A percentile compares a stretch with the other conserved stretches of the same genome.
These are phyloP conservation scores for Colletotrichum magnum DNA, from an alignment of 2,329 filamentous ascomycete genomes.

Conservation along the genomic window DNA sequence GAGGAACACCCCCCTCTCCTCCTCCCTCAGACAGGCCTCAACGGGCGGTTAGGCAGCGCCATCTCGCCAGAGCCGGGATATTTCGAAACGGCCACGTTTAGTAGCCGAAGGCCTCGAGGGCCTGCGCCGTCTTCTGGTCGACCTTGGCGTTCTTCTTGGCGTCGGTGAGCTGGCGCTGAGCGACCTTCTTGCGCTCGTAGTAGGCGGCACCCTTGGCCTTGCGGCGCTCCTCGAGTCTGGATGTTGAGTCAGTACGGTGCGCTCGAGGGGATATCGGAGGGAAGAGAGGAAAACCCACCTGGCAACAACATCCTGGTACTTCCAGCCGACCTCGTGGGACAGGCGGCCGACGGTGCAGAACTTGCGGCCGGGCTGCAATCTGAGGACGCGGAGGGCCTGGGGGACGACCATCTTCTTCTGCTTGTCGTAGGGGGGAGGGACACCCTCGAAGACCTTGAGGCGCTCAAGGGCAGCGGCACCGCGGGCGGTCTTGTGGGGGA, in stretches of 20 bases:
- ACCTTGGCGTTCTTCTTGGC: constrained; percentile 93
- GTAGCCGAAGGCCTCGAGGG: constrained; percentile 93
- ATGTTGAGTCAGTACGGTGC: constrained; percentile 4
- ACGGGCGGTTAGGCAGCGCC: background rate
- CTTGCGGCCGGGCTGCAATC: constrained; percentile 99
- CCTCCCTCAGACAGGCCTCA: constrained; percentile 14
- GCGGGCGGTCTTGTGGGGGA: constrained; percentile 99
- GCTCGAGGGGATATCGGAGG: background rate
- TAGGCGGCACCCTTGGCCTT: constrained; percentile 99
- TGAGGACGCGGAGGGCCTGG: constrained; percentile 95
- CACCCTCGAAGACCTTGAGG: constrained; percentile 99
- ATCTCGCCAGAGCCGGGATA: constrained; percentile 15
- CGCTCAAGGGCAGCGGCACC: constrained; percentile 97
- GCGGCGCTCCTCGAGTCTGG: constrained; percentile 97
- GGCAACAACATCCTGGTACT: constrained; percentile 99
- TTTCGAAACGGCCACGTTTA: constrained; percentile 63
- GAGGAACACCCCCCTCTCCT: constrained; percentile 37
- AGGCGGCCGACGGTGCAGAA: constrained; percentile 99
- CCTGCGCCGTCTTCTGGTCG: constrained; percentile 87
- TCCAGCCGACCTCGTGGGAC: constrained; percentile 99
- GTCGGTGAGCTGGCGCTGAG: constrained; percentile 89
- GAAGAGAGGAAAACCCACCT: constrained; percentile 75
- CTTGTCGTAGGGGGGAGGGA: constrained; percentile 99
- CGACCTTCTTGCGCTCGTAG: constrained; percentile 99
- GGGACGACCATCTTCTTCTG: constrained; percentile 99